A percentile compares a stretch with the other conserved stretches of the same genome.
Conservation (phyloP, 768 basidiomycete species). For the Chalciporus pseudorubinellus region DNA sequence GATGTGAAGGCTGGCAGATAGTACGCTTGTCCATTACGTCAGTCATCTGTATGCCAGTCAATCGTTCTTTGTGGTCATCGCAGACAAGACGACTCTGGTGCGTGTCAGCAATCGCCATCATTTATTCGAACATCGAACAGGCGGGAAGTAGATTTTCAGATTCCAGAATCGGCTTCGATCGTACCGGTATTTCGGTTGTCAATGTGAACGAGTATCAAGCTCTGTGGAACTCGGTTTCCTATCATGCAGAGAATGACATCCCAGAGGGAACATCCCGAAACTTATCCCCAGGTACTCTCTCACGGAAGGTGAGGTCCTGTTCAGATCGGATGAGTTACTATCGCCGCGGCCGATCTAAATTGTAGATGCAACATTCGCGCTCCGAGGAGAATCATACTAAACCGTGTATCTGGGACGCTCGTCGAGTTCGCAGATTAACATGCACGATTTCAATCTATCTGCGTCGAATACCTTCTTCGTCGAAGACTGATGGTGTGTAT, state of each 20-base stretch:
- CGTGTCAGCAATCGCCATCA: neutral
- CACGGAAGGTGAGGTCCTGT: constrained; percentile 11
- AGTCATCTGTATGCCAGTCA: neutral
- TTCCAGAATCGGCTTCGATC: constrained; percentile 16
- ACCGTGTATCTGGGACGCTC: neutral
- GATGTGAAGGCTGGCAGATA: constrained; percentile 12
- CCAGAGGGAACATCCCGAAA: constrained; percentile 2
- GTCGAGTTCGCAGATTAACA: constrained; percentile 21
- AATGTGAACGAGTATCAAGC: constrained; percentile 3
- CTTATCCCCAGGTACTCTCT: constrained; percentile 3
- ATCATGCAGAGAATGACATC: constrained; percentile 12
- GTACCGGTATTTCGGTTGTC: constrained; percentile 20
- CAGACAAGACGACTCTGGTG: neutral
- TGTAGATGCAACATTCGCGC: constrained; percentile 3
- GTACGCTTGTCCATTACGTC: constrained; percentile 8
- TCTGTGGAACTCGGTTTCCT: constrained; percentile 20
- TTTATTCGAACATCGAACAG: constrained; percentile 4
- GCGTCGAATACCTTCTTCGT: constrained; percentile 5
- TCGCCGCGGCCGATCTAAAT: constrained; percentile 27
- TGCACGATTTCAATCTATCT: constrained; percentile 13
- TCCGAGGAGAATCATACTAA: constrained; percentile 28
- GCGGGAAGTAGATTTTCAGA: constrained; percentile 3
- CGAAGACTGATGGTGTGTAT: constrained; percentile 12
- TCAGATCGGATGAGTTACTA: constrained; percentile 10
- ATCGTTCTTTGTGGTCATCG: neutral